Base-by-base conservation (phyloP, 2,329 filamentous ascomycete species). In the Aureobasidium sp. region DNA sequence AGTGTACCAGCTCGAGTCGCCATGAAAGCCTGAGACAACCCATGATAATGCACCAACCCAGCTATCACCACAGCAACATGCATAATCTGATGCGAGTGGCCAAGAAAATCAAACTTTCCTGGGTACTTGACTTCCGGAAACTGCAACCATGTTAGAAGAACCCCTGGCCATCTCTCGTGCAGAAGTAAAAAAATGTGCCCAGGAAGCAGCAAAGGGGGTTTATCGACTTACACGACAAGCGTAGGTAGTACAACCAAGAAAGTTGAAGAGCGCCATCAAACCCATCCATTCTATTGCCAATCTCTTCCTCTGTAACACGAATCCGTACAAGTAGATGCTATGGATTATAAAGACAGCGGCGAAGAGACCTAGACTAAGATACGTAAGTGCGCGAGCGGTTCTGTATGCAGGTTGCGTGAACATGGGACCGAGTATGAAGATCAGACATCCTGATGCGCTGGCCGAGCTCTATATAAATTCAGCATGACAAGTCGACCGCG, bases 41-140 rank as follows among this genome's bases (percentile, higher is more conserved):
- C 58, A 24, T 55, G 49, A 27, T 57, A 59, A 38, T 59, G 57
- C 25, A 49, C 53, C 24, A 59, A 32, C 4, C 57, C 55, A 11
- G 58, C 58, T 5, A 40, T 32, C 24, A 60, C 29, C 19, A 60
- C 57, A 12, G 57, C 38, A 39, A 57, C 30, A 34, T 60, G 58
- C 19, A 60, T 55, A 27, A 60, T 51, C 41, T 60, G 58, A 44
- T 60, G 58, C 22, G 55, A 59, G 11, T 53, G 51, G 19, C 58
- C 58, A 3, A 60, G 22, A 11, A 59, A 55, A 25, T 60, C 58
- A 27, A 56, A 60, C 5, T 52, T 50, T 24, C 48, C 34, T 12
- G 58, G 55, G 21, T 27, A 58, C 38, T 41, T 53, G 1, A 27
- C 21, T 16, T 60, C 58, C 12, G 57, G 58, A 25, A 57, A 32